phyloP scores from a whole-genome alignment of 1,284 basidiomycete genomes.

The Boletus coffeatus region DNA sequence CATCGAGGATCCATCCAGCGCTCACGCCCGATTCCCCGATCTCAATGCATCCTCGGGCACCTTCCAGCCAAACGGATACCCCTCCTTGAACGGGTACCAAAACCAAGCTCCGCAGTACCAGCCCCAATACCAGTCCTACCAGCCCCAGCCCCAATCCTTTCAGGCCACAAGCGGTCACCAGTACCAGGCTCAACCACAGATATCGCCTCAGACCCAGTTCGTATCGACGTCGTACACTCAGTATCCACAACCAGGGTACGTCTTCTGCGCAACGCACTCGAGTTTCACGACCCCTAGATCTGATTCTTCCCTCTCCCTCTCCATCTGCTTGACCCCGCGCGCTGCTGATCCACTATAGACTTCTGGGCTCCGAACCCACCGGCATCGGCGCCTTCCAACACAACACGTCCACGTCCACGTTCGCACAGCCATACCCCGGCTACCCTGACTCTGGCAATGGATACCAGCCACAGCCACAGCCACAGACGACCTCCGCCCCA shows the following conservation, averaged over 20 bases:
- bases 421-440: conserved; percentile 19
- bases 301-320: not conserved
- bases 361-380: conserved; percentile 21
- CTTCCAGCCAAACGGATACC: conserved; percentile 24
- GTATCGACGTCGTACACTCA: conserved; percentile 21
- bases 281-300: not conserved
- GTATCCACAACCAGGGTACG: conserved; percentile 20
- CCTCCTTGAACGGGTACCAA: conserved; percentile 22
- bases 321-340: not conserved
- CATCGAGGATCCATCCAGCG: conserved; percentile 37
- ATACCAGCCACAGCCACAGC: conserved; percentile 8
- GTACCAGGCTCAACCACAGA: conserved; percentile 20
- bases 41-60: conserved; percentile 29
- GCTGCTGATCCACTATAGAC: conserved; percentile 12
- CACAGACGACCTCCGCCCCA: conserved; percentile 33
- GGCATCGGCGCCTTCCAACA: conserved; percentile 25
- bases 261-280: not conserved
- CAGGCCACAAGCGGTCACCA: not conserved
- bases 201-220: conserved; percentile 19
- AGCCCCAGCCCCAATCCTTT: conserved; percentile 14
- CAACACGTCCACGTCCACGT: conserved; percentile 19
- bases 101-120: conserved; percentile 33
- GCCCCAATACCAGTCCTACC: conserved; percentile 22
- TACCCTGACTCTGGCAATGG: not conserved
- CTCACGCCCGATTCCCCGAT: conserved; percentile 50